Conservation (phyloP, 1,284 basidiomycete genomes). For the Puccinia polysora region DNA sequence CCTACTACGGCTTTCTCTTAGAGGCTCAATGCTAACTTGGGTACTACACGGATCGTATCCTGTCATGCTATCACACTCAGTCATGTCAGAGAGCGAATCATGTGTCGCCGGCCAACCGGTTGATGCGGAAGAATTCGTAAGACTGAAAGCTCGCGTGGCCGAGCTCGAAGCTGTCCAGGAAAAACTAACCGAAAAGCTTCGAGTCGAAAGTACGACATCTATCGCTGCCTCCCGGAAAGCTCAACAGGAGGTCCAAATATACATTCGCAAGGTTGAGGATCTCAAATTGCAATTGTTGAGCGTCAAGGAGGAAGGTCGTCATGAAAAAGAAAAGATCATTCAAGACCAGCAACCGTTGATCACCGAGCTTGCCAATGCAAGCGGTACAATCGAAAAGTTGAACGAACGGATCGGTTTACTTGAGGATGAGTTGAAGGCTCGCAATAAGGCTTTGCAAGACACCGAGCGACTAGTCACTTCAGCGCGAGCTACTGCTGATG, state of each 20-base stretch:
- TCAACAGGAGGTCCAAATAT: slow-evolving; percentile 26
- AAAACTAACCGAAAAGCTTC: slow-evolving; percentile 7
- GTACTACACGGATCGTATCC: no score
- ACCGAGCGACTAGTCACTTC: slow-evolving; percentile 43
- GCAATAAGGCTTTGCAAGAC: slow-evolving; percentile 37
- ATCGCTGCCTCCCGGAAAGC: slow-evolving; percentile 25
- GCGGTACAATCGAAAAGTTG: slow-evolving; percentile 19
- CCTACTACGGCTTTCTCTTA: background rate
- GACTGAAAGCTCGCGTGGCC: slow-evolving; percentile 15
- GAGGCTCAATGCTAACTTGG: background rate
- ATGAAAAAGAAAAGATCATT: slow-evolving; percentile 19
- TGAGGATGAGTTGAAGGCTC: slow-evolving; percentile 32
- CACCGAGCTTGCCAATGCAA: slow-evolving; percentile 22
- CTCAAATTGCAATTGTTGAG: slow-evolving; percentile 30
- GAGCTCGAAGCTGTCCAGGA: slow-evolving; percentile 21
- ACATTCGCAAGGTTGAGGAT: slow-evolving; percentile 31
- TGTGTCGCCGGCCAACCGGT: slow-evolving; percentile 1
- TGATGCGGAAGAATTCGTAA: slow-evolving; percentile 14
- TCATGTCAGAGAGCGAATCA: slow-evolving; percentile 28
- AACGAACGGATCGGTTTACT: slow-evolving; percentile 25
- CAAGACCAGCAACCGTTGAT: slow-evolving; percentile 27
- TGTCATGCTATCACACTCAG: background rate
- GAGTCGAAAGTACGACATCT: slow-evolving; percentile 16
- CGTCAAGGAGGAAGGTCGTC: slow-evolving; percentile 27
- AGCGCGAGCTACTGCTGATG: slow-evolving; percentile 36